phyloP scores from a whole-genome alignment of 225 moss, liverwort and hornwort species.

The Ulota crispa region DNA sequence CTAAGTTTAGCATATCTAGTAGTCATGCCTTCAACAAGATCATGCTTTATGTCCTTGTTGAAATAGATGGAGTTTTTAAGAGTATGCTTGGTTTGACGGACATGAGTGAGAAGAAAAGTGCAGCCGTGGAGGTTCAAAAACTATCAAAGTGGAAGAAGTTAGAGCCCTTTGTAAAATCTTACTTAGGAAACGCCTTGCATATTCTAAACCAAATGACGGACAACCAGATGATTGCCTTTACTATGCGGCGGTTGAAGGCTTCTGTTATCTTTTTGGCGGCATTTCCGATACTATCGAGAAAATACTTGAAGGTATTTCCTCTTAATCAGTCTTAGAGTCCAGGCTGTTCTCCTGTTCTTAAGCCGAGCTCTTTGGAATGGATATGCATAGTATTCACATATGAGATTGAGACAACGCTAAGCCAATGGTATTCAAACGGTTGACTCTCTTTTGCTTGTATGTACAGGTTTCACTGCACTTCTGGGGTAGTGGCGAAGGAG shows the following conservation, averaged over 20 bases:
- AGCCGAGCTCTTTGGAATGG: not conserved
- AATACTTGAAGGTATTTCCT: slow-evolving; percentile 68
- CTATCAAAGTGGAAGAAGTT: slow-evolving; percentile 81
- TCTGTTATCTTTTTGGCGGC: slow-evolving; percentile 76
- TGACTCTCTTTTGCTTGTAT: slow-evolving; percentile 3
- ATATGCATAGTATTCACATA: not conserved
- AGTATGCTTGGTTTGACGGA: slow-evolving; percentile 59
- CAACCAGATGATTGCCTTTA: slow-evolving; percentile 91
- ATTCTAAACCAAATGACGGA: slow-evolving; percentile 97
- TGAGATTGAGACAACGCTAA: not conserved
- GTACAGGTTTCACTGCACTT: slow-evolving; percentile 80
- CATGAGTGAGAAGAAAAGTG: slow-evolving; percentile 56
- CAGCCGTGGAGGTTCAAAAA: slow-evolving; percentile 65
- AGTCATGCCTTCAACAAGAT: slow-evolving; percentile 97
- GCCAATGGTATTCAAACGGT: not conserved
- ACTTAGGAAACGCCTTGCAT: slow-evolving; percentile 84
- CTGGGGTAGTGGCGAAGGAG: slow-evolving; percentile 86
- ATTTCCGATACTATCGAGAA: slow-evolving; percentile 76
- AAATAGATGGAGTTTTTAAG: slow-evolving; percentile 77
- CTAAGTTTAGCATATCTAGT: slow-evolving; percentile 73
- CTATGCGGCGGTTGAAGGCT: slow-evolving; percentile 72
- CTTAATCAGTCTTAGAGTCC: not conserved
- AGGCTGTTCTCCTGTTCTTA: not conserved
- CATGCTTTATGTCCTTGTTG: slow-evolving; percentile 90
- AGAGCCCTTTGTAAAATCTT: slow-evolving; percentile 74